These are phyloP conservation scores for Urochloa ruziziensis DNA, from an alignment of 176 grass and related monocot species.

Conservation along the genomic window DNA sequence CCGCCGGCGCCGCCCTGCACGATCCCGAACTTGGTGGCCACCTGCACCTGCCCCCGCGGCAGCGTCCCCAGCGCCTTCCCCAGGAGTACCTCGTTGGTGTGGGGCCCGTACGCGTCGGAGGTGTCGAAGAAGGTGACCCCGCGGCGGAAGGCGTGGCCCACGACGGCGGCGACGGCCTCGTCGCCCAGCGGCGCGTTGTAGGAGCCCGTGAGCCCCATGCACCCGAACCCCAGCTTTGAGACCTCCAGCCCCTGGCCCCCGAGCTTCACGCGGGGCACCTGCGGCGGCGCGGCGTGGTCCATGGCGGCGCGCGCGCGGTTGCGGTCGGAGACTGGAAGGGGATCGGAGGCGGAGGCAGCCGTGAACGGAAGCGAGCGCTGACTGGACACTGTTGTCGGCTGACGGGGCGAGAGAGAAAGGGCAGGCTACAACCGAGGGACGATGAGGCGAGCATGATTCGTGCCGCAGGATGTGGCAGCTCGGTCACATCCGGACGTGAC, in stretches of 20 bases:
- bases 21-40: slow-evolving; percentile 83
- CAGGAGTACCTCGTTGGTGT: slow-evolving; percentile 64
- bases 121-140: slow-evolving; percentile 94
- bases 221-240: slow-evolving; percentile 84
- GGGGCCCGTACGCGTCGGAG: slow-evolving; percentile 69
- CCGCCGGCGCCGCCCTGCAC: slow-evolving; percentile 7
- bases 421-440: too few species aligned
- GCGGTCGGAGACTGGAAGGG: background rate
- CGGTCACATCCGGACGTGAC: background rate
- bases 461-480: background rate
- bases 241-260: slow-evolving; percentile 60
- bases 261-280: slow-evolving; percentile 41
- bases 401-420: too few species aligned
- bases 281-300: background rate
- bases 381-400: background rate
- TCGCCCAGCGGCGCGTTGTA: slow-evolving; percentile 62
- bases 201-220: slow-evolving; percentile 57
- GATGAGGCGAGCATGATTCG: background rate
- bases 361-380: background rate
- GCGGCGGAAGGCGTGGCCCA: slow-evolving; percentile 67
- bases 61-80: slow-evolving; percentile 73
- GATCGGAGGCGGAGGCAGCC: background rate
- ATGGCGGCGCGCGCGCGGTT: background rate
- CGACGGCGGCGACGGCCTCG: slow-evolving; percentile 43
- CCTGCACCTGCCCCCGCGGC: slow-evolving; percentile 74